Base-by-base conservation (phyloP, 1,284 basidiomycete species). In the Lentinus polychrous region DNA sequence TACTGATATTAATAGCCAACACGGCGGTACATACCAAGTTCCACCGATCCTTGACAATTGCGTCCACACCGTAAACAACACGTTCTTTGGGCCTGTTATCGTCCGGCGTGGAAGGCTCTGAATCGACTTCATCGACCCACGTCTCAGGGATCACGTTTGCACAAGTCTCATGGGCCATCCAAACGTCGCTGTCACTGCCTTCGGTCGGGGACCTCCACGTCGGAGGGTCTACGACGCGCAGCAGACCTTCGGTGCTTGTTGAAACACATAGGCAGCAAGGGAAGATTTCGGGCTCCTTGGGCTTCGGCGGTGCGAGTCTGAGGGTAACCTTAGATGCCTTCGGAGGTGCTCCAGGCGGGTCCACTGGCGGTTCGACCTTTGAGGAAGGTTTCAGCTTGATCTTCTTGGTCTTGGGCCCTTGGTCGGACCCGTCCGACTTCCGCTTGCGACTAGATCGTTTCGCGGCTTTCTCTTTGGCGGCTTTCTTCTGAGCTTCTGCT, bases 1-100 rank as follows among this genome's bases (percentile, higher is more conserved):
- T 42, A 36, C 18, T 52, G 33, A 17, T 37, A n/a, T 2, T 10
- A 8, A 5, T 41, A 17, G 6, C 1, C 12, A 4, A 14, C 40
- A 39, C 49, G 33, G 22, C 18, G 20, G 10, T 1, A 72, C 83
- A 55, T 59, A 94, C 93, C 66, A 96, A 62, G 59, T 83, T 85
- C 94, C 94, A 97, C 24, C 94, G 73, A 60, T 89, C 94, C 61
- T 84, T 91, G 18, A 87, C 86, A 53, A 96, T 90, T 3, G 75
- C 81, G 59, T 91, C 87, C 23, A 91, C 84, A 2, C 91, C 91
- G 58, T 85, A 84, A 2, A 94, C 82, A 33, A 81, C 72, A 50
- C 71, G 73, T 60, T 81, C 79, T 56, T 61, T 75, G 46, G 48
- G 57, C 12, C 66, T 66, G 42, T 63, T 60, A 0, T 69, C 70